Evolutionary conservation across 1,139 yeast genomes (phyloP).

Genomic region (Debaryomyces coudertii): DNA sequence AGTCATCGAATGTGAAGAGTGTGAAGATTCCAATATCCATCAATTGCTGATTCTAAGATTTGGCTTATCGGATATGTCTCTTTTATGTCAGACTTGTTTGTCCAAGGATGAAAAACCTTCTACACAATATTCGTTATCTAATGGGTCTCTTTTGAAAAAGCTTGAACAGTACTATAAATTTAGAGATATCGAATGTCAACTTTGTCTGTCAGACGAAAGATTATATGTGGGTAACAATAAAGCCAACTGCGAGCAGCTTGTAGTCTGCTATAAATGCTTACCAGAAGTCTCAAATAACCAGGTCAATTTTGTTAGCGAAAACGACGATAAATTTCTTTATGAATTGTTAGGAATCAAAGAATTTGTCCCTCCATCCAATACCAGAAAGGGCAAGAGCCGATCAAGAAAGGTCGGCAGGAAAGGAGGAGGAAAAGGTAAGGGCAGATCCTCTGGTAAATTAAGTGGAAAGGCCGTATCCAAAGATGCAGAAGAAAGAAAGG

Average conservation of each 20-base stretch:
- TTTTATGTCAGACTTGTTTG: conserved; percentile 53
- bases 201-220: conserved; percentile 45
- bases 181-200: conserved; percentile 52
- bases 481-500: conserved; percentile 42
- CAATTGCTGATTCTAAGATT: conserved; percentile 53
- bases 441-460: background rate
- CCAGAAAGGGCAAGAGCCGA: conserved; percentile 22
- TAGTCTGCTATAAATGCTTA: conserved; percentile 49
- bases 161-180: conserved; percentile 51
- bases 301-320: conserved; percentile 44
- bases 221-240: conserved; percentile 40
- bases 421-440: conserved; percentile 24
- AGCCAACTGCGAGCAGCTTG: conserved; percentile 22
- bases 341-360: conserved; percentile 56
- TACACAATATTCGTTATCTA: conserved; percentile 53
- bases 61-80: conserved; percentile 58
- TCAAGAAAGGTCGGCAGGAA: conserved; percentile 29
- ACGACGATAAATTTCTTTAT: conserved; percentile 50
- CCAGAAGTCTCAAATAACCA: conserved; percentile 24
- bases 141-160: conserved; percentile 57
- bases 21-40: conserved; percentile 58
- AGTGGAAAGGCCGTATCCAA: conserved; percentile 4
- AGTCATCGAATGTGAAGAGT: conserved; percentile 56
- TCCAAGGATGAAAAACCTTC: conserved; percentile 51
- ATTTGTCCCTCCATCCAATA: conserved; percentile 25